Evolutionary conservation across 139 green algal genomes (phyloP).

Genomic region (Micractinium sp.): DNA sequence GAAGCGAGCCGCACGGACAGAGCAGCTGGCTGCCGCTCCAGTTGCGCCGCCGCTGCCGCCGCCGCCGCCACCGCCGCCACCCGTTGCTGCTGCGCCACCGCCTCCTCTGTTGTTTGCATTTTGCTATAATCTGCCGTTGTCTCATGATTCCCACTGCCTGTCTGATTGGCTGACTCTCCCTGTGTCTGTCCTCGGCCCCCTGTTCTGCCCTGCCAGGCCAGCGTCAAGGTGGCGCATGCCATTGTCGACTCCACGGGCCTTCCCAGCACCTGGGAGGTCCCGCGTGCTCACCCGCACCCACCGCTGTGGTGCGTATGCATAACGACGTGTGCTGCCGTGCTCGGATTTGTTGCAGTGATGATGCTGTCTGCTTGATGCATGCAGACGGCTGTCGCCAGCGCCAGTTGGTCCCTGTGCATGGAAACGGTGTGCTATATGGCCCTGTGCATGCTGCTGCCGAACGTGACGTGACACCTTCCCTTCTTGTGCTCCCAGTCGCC

Average conservation of each 20-base stretch:
- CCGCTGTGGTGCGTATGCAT: slow-evolving; percentile 39
- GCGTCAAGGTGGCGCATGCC: slow-evolving; percentile 52
- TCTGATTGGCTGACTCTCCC: too few relatives aligned
- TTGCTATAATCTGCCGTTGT: background rate
- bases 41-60: background rate
- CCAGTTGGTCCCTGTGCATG: too few relatives aligned
- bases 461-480: background rate
- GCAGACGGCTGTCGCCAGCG: too few relatives aligned
- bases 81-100: too few relatives aligned
- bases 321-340: background rate
- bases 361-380: too few relatives aligned
- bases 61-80: background rate
- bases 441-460: too few relatives aligned
- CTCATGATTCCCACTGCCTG: background rate
- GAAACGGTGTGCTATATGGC: too few relatives aligned
- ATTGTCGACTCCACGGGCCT: slow-evolving; percentile 50
- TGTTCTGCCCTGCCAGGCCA: slow-evolving; percentile 11
- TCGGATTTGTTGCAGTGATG: too few relatives aligned
- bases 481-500: too few relatives aligned
- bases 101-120: background rate
- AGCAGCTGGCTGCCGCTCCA: background rate
- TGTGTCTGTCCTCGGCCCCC: background rate
- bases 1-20: background rate
- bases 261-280: slow-evolving; percentile 39
- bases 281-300: background rate